These are phyloP conservation scores for Paspalum vaginatum DNA, from an alignment of 176 grass and related monocot species.

Conservation along the genomic window DNA sequence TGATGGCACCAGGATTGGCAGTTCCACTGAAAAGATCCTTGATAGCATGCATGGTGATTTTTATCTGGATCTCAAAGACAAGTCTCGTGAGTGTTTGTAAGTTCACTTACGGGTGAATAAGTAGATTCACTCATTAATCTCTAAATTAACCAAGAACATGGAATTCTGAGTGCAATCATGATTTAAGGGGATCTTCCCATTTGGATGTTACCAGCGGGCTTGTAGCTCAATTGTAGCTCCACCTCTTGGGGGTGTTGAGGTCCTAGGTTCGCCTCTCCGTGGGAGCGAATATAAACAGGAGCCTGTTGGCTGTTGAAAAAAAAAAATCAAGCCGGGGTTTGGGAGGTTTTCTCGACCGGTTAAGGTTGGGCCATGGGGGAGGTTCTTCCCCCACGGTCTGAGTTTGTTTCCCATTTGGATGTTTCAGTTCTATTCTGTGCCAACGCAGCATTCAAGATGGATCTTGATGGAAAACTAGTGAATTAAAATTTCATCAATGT, in stretches of 20 bases:
- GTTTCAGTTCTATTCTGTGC: not conserved
- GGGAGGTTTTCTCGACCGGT: no score
- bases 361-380: no score
- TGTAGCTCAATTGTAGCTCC: no score
- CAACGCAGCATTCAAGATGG: not conserved
- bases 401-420: not conserved
- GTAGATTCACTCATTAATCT: slow-evolving; percentile 7
- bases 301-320: no score
- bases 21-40: not conserved
- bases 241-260: no score
- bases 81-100: not conserved
- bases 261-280: no score
- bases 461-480: not conserved
- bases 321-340: no score
- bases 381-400: no score
- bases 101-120: not conserved
- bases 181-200: not conserved
- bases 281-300: no score
- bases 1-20: not conserved
- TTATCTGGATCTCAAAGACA: not conserved
- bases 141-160: slow-evolving; percentile 18
- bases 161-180: not conserved
- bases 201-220: no score
- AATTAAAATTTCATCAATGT: not conserved
- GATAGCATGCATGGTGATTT: slow-evolving; percentile 2